Percentiles rank a stretch among this genome's conserved stretches.
Conservation (phyloP, 1,284 basidiomycete genomes). For the Coriolopsis trogii region DNA sequence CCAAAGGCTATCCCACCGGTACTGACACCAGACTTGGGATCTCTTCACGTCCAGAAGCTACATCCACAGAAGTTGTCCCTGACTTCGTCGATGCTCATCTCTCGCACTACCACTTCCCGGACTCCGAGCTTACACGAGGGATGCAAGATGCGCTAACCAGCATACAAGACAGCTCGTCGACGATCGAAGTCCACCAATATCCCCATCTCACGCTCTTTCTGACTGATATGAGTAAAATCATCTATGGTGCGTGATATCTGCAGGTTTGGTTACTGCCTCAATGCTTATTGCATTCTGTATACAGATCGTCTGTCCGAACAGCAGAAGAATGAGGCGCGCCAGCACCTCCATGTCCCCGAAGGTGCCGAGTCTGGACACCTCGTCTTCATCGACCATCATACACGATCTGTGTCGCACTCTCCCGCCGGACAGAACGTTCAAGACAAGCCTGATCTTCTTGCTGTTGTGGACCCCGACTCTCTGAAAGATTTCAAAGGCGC, state of each 20-base stretch:
- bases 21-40: too few relatives aligned
- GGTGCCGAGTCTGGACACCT: not conserved
- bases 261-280: not conserved
- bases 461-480: not conserved
- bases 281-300: not conserved
- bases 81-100: too few relatives aligned
- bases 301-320: not conserved
- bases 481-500: not conserved
- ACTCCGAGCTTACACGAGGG: too few relatives aligned
- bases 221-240: not conserved
- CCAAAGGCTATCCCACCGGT: too few relatives aligned
- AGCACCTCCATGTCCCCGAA: not conserved
- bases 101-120: too few relatives aligned
- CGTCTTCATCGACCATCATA: not conserved
- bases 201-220: not conserved
- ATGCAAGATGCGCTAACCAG: too few relatives aligned
- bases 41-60: too few relatives aligned
- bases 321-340: not conserved
- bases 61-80: too few relatives aligned
- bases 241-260: not conserved
- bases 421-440: not conserved
- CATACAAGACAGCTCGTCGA: too few relatives aligned
- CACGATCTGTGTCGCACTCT: not conserved
- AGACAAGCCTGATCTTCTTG: not conserved
- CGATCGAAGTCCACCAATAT: too few relatives aligned